phyloP scores from a whole-genome alignment of 768 basidiomycete species.

The Lactarius tabidus region DNA sequence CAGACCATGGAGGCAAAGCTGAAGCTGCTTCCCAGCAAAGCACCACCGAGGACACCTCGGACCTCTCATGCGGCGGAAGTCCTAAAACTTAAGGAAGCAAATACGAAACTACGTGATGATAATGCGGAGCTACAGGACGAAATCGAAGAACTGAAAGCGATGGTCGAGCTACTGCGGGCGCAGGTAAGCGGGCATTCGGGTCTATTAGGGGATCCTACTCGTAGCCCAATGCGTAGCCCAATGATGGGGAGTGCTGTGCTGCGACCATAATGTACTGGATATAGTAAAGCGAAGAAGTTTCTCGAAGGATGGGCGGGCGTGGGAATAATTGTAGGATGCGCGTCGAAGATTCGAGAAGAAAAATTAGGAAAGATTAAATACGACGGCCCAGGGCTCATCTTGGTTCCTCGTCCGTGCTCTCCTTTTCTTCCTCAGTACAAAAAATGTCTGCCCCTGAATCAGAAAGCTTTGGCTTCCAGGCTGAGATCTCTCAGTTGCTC shows the following conservation, averaged over 20 bases:
- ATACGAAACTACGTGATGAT: constrained; percentile 52
- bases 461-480: constrained; percentile 95
- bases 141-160: constrained; percentile 63
- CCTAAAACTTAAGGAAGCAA: constrained; percentile 43
- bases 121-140: constrained; percentile 54
- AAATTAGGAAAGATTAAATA: constrained; percentile 36
- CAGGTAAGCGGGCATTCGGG: constrained; percentile 47
- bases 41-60: constrained; percentile 10
- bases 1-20: constrained; percentile 59
- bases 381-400: constrained; percentile 22
- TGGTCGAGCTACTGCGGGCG: constrained; percentile 62
- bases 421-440: constrained; percentile 23
- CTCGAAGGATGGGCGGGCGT: constrained; percentile 24
- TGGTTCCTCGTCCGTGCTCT: constrained; percentile 9
- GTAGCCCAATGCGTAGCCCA: constrained; percentile 42
- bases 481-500: constrained; percentile 97
- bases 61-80: constrained; percentile 29
- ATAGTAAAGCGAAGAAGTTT: constrained; percentile 31
- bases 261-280: constrained; percentile 1
- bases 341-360: constrained; percentile 47
- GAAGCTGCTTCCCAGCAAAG: constrained; percentile 35
- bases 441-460: constrained; percentile 52
- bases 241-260: constrained; percentile 16
- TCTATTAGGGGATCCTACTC: constrained; percentile 45
- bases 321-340: constrained; percentile 26